Conservation (phyloP, 352 stramenopile genomes). For the Elongisporangium undulatum region DNA sequence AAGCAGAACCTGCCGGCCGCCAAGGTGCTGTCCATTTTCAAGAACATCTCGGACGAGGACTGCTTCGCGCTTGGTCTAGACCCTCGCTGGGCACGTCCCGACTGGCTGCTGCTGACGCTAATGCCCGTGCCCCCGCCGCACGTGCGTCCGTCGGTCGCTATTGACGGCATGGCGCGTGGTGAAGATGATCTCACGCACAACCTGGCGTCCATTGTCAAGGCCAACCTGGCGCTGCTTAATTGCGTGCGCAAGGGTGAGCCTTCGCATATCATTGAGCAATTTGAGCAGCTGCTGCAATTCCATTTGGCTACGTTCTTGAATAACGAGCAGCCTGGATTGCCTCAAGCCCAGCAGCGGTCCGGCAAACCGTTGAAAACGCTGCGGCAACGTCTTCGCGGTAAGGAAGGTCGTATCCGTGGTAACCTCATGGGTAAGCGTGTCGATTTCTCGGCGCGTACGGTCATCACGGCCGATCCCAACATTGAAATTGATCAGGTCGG, state of each 20-base stretch:
- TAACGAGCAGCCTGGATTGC: constrained; percentile 96
- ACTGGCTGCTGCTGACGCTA: constrained; percentile 99
- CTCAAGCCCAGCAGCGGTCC: constrained; percentile 94
- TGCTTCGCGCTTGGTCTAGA: constrained; percentile 94
- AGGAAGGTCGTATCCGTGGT: constrained; percentile 98
- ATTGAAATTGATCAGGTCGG: constrained; percentile 98
- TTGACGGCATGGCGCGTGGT: constrained; percentile 91
- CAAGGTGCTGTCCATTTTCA: constrained; percentile 95
- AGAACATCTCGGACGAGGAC: constrained; percentile 98
- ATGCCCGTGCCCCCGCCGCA: constrained; percentile 98
- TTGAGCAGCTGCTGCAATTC: constrained; percentile 85
- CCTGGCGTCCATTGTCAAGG: constrained; percentile 98
- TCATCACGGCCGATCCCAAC: constrained; percentile 99
- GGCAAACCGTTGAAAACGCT: constrained; percentile 98
- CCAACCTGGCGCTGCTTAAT: constrained; percentile 94
- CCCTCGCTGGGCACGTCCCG: constrained; percentile 92
- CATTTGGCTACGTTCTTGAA: constrained; percentile 94
- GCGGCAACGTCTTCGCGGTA: constrained; percentile 93
- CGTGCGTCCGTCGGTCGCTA: constrained; percentile 95
- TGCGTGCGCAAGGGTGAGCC: constrained; percentile 94
- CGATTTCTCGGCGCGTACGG: constrained; percentile 98
- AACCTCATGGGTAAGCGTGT: constrained; percentile 99
- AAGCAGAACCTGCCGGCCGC: constrained; percentile 96
- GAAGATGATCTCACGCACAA: constrained; percentile 99
- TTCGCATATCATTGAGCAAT: constrained; percentile 95